Percentiles rank a stretch among this genome's conserved stretches.
These are phyloP conservation scores for Xylaria palmicola DNA, from an alignment of 495 filamentous ascomycete genomes.

Conservation along the genomic window DNA sequence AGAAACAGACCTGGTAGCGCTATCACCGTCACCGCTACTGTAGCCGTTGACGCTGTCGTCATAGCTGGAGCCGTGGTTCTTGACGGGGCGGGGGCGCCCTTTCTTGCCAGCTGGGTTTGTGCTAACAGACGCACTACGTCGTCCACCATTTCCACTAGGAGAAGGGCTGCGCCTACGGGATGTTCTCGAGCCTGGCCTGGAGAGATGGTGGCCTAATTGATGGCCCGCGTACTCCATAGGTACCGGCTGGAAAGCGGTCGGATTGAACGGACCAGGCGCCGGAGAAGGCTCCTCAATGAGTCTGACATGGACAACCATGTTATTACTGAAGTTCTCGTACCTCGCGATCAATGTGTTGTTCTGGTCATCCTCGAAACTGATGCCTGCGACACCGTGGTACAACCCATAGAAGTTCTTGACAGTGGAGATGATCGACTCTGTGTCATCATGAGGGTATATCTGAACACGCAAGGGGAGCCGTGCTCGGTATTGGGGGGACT, in stretches of 20 bases:
- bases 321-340: slow-evolving; percentile 88
- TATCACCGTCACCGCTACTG: slow-evolving; percentile 81
- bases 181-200: slow-evolving; percentile 63
- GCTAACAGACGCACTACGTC: slow-evolving; percentile 73
- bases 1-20: slow-evolving; percentile 69
- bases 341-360: slow-evolving; percentile 87
- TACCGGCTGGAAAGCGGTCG: slow-evolving; percentile 36
- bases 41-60: slow-evolving; percentile 69
- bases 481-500: slow-evolving; percentile 69
- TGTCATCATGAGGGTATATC: slow-evolving; percentile 90
- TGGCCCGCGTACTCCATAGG: slow-evolving; percentile 48
- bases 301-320: slow-evolving; percentile 87
- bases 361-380: slow-evolving; percentile 87
- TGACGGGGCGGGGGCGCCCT: slow-evolving; percentile 63
- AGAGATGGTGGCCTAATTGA: slow-evolving; percentile 56
- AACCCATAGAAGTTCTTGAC: slow-evolving; percentile 98
- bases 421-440: slow-evolving; percentile 91
- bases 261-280: slow-evolving; percentile 32
- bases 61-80: slow-evolving; percentile 68
- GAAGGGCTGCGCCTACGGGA: slow-evolving; percentile 81
- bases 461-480: slow-evolving; percentile 87
- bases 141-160: slow-evolving; percentile 67
- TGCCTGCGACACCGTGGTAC: slow-evolving; percentile 67
- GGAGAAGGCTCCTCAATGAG: slow-evolving; percentile 70
- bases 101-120: slow-evolving; percentile 58